phyloP scores from a whole-genome alignment of 164 flowering plant species.

The Taxillus chinensis region DNA sequence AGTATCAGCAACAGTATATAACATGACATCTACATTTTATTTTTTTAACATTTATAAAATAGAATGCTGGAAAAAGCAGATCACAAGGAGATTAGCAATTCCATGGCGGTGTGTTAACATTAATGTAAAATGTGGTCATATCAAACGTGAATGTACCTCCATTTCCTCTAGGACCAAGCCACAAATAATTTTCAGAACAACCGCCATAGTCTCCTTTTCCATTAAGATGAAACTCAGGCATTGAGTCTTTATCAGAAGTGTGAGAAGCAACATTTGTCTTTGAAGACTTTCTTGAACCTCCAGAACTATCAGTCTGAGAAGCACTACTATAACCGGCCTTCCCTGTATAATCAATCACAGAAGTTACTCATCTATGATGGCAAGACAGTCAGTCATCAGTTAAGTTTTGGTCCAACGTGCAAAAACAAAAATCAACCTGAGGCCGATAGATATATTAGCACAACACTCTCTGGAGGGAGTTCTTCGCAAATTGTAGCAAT shows the following conservation, averaged over 20 bases:
- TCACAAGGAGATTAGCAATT: too few species aligned
- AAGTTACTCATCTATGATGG: constrained; percentile 6
- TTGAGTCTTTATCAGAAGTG: constrained; percentile 19
- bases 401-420: background rate
- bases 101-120: too few species aligned
- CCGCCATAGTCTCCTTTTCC: constrained; percentile 31
- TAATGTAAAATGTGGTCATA: too few species aligned
- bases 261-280: constrained; percentile 28
- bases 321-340: constrained; percentile 29
- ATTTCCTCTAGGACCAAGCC: constrained; percentile 68
- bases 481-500: constrained; percentile 83
- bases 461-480: constrained; percentile 70
- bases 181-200: constrained; percentile 32
- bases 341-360: constrained; percentile 31
- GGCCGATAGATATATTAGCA: constrained; percentile 74
- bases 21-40: background rate
- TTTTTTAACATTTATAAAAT: background rate
- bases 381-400: background rate
- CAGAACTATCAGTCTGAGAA: constrained; percentile 38
- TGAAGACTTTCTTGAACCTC: constrained; percentile 38
- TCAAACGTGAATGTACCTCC: constrained; percentile 33
- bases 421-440: constrained; percentile 43
- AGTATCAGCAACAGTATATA: background rate
- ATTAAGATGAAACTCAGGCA: constrained; percentile 20
- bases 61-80: background rate